Evolutionary conservation across 116 monocot species (phyloP), one percentile per base, ranked within the genome.

Genomic region (Iris pallida): DNA sequence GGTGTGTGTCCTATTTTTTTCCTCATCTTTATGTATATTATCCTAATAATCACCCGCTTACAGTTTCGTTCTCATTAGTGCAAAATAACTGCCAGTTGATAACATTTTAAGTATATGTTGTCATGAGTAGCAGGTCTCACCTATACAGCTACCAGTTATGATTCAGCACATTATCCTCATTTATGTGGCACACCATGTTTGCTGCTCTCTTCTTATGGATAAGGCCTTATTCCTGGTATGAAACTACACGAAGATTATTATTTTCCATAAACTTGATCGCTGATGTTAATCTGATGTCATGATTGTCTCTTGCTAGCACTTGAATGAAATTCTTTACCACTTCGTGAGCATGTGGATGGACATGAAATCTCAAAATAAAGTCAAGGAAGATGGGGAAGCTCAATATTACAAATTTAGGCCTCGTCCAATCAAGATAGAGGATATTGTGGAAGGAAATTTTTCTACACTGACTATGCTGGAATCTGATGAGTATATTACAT

Each of bases 341-440:
- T 93, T 98, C 65, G 72, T 81, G 46, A 78, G 68, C 6, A 60
- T 84, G 20, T 98, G 98, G 98, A 60, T 93, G 71, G 82, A 55
- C 42, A 86, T 85, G 90, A 88, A 90, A 80, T 79, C 76, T 75
- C 73, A 77, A 73, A 43, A 42, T 45, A 85, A 79, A 82, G 68
- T 16, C 65, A 86, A 80, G 51, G 88, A 88, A 67, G 75, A 84
- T 19, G 52, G 45, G 17, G 88, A 85, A 30, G 68, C 71, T 71
- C 85, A 83, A 75, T 69, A 64, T 47, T 83, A 71, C 46, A 90
- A 82, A 64, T 98, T 98, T 71, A 88, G 59, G 55, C 81, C 90
- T 61, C 93, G 98, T 69, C 73, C 62, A 11, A 62, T 93, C 46
- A 73, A 60, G 64, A 68, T 93, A 51, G 83, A 93, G 66, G 86